Percentiles rank a stretch among this genome's conserved stretches.
These are phyloP conservation scores for Hortiboletus rubellus DNA, from an alignment of 1,284 basidiomycete species.

Conservation along the genomic window DNA sequence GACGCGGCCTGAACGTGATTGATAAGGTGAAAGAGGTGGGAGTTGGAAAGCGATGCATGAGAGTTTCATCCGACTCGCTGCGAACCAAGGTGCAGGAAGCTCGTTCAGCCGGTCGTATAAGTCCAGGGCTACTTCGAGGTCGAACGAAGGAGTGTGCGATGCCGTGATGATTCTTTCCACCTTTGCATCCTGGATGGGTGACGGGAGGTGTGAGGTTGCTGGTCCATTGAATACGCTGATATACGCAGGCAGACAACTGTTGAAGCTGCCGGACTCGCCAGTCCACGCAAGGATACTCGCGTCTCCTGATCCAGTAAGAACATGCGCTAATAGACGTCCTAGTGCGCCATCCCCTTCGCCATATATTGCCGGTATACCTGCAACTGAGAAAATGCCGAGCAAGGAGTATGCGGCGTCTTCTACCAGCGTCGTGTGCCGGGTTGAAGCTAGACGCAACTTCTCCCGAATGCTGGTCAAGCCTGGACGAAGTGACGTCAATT, in stretches of 20 bases:
- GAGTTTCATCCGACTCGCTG: not conserved
- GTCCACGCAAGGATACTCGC: not conserved
- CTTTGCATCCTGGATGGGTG: not conserved
- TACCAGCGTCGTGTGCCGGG: not conserved
- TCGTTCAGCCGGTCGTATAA: not conserved
- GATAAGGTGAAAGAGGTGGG: not conserved
- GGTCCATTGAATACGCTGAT: not conserved
- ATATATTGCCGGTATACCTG: not conserved
- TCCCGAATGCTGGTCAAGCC: not conserved
- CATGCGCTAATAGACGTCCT: not conserved
- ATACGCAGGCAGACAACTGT: not conserved
- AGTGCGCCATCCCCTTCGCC: not conserved
- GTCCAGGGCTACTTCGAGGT: not conserved
- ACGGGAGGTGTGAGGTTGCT: not conserved
- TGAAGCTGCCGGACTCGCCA: not conserved
- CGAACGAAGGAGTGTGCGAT: not conserved
- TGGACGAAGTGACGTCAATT: not conserved
- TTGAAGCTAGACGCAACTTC: not conserved
- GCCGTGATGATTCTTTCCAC: not conserved
- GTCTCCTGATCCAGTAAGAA: not conserved
- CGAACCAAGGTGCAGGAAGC: not conserved
- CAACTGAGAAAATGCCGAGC: not conserved
- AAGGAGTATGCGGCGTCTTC: not conserved
- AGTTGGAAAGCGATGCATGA: not conserved
- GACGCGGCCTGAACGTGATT: not conserved